Conservation (phyloP, 768 basidiomycete species). For the Trametes sanguinea region DNA sequence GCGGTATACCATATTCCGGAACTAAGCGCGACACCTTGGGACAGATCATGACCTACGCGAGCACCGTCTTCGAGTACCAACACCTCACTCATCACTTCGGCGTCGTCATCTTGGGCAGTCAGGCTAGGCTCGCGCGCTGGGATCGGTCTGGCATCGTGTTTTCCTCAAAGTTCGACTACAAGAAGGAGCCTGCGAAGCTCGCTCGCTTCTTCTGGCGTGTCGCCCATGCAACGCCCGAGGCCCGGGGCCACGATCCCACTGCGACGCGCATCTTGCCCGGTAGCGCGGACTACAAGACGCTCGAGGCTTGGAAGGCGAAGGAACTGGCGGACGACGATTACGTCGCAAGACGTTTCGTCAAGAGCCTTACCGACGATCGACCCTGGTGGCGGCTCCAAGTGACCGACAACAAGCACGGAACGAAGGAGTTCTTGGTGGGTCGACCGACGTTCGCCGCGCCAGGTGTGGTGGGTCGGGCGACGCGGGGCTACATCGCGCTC, state of each 20-base stretch:
- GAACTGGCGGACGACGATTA: not conserved
- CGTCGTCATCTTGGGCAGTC: not conserved
- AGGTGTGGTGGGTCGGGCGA: constrained; percentile 1
- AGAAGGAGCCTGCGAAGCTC: not conserved
- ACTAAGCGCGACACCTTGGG: not conserved
- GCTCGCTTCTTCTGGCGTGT: constrained; percentile 8
- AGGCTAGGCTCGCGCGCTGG: not conserved
- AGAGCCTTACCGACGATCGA: not conserved
- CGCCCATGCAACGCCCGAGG: not conserved
- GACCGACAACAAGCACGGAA: not conserved
- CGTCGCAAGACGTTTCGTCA: not conserved
- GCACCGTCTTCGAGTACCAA: not conserved
- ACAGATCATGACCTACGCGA: not conserved
- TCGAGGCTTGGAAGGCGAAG: not conserved
- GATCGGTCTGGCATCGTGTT: constrained; percentile 1
- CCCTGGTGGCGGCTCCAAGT: constrained; percentile 1
- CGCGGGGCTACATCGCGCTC: constrained; percentile 13
- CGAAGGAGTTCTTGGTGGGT: constrained; percentile 6
- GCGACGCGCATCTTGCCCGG: not conserved
- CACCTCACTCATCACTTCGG: constrained; percentile 8
- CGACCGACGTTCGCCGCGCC: not conserved
- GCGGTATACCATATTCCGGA: not conserved
- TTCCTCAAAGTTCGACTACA: constrained; percentile 7
- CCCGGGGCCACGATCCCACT: constrained; percentile 1
- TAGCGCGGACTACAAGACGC: not conserved